Conservation (phyloP, 2,329 filamentous ascomycete genomes). For the Aureobasidium melanogenum region DNA sequence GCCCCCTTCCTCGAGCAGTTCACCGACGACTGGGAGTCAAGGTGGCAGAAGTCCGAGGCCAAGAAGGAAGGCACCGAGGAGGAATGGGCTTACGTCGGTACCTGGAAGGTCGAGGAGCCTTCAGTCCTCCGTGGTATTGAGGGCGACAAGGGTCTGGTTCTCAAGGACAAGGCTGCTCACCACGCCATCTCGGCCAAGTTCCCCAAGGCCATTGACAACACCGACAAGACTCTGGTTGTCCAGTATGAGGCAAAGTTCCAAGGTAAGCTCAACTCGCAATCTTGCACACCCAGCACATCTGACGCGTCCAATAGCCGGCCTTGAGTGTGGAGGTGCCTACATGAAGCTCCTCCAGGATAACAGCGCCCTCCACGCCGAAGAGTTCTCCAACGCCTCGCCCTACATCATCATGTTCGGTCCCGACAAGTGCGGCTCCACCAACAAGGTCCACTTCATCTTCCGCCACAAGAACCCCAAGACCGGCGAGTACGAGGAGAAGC, state of each 20-base stretch:
- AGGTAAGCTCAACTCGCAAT: conserved; percentile 51
- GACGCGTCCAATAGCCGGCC: conserved; percentile 54
- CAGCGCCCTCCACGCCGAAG: conserved; percentile 90
- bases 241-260: conserved; percentile 99
- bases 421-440: conserved; percentile 97
- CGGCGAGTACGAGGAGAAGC: conserved; percentile 99
- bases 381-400: conserved; percentile 94
- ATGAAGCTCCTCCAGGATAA: conserved; percentile 98
- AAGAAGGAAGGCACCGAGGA: conserved; percentile 88
- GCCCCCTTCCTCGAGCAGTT: conserved; percentile 98
- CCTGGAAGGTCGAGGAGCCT: conserved; percentile 96
- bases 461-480: conserved; percentile 99
- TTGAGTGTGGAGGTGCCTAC: conserved; percentile 97
- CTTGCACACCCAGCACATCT: conserved; percentile 13
- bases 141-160: conserved; percentile 90
- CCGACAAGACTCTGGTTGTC: conserved; percentile 91
- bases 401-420: conserved; percentile 99
- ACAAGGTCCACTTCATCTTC: conserved; percentile 98
- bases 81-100: conserved; percentile 95
- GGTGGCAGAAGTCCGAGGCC: conserved; percentile 91
- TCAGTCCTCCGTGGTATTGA: conserved; percentile 82
- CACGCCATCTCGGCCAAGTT: conserved; percentile 99
- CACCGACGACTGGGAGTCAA: conserved; percentile 85
- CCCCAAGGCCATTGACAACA: conserved; percentile 91
- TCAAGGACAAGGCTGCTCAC: conserved; percentile 97